Conservation (phyloP, 75 land plant species). For the Cunninghamia lanceolata region DNA sequence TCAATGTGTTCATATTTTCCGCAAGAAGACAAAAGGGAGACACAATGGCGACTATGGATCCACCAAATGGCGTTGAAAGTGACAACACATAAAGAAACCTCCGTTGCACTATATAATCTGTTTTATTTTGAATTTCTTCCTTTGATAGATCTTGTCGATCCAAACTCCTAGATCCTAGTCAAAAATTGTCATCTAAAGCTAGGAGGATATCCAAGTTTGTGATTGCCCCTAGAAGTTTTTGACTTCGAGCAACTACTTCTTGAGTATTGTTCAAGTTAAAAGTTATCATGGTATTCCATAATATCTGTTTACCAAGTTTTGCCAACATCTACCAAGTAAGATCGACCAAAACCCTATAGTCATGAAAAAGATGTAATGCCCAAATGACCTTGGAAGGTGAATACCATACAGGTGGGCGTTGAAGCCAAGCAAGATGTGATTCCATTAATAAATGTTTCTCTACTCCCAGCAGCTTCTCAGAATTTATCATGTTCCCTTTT, state of each 20-base stretch:
- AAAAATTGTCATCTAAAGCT: slow-evolving; percentile 74
- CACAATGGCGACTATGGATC: too few relatives aligned
- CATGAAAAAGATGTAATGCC: slow-evolving; percentile 63
- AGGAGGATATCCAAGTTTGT: slow-evolving; percentile 70
- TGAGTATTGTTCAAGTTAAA: too few relatives aligned
- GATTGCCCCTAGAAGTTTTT: slow-evolving; percentile 60
- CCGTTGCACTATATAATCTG: too few relatives aligned
- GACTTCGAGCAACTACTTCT: slow-evolving; percentile 27
- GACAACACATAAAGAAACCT: too few relatives aligned
- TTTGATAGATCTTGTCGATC: slow-evolving; percentile 36
- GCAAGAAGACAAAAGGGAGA: too few relatives aligned
- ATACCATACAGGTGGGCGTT: slow-evolving; percentile 80
- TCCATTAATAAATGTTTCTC: slow-evolving; percentile 35
- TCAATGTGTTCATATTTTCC: too few relatives aligned
- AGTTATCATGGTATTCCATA: slow-evolving; percentile 49
- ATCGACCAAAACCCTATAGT: too few relatives aligned
- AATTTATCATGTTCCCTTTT: neutral
- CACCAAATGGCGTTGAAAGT: too few relatives aligned
- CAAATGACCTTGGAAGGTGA: slow-evolving; percentile 46
- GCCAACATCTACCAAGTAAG: slow-evolving; percentile 78
- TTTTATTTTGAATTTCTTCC: neutral
- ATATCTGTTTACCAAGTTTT: slow-evolving; percentile 78
- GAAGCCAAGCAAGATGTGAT: slow-evolving; percentile 27
- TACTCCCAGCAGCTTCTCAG: neutral
- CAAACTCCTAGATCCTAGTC: slow-evolving; percentile 58